Conservation (phyloP, 345 rosid genomes). For the Citrus medica region DNA sequence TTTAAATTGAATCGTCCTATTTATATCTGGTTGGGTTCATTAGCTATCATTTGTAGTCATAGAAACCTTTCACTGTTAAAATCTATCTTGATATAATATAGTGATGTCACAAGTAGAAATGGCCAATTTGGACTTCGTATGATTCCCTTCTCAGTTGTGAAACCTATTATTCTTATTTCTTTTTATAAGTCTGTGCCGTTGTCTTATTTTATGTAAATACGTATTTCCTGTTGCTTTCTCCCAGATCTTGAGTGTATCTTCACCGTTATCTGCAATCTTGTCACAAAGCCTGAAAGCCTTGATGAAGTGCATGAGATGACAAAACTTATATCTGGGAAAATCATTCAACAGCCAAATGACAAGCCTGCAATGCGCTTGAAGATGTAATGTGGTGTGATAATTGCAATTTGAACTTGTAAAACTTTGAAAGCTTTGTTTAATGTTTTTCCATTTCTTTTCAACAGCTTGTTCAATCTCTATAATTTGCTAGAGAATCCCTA, state of each 20-base stretch:
- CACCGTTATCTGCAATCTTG: slow-evolving; percentile 91
- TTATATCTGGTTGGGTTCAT: not conserved
- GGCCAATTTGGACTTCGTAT: not conserved
- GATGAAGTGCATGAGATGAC: slow-evolving; percentile 80
- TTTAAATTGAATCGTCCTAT: not conserved
- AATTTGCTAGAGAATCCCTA: slow-evolving; percentile 68
- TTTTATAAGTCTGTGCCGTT: not conserved
- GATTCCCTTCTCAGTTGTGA: not conserved
- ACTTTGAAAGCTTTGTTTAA: slow-evolving; percentile 12
- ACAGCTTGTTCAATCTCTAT: slow-evolving; percentile 91
- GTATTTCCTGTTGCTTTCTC: not conserved
- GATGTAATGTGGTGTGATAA: slow-evolving; percentile 48
- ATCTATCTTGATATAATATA: not conserved
- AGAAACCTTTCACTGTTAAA: not conserved
- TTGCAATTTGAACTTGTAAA: not conserved
- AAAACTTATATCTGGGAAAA: slow-evolving; percentile 65
- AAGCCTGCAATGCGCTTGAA: slow-evolving; percentile 83
- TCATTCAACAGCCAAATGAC: slow-evolving; percentile 78
- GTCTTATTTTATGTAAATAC: not conserved
- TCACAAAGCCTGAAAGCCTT: slow-evolving; percentile 49
- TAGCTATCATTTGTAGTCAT: not conserved
- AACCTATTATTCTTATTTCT: not conserved
- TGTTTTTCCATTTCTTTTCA: slow-evolving; percentile 18
- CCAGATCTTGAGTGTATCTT: slow-evolving; percentile 94
- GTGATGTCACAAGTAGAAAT: not conserved